Evolutionary conservation across 2,329 filamentous ascomycete species (phyloP).

Genomic region (Penicillium griseofulvum): DNA sequence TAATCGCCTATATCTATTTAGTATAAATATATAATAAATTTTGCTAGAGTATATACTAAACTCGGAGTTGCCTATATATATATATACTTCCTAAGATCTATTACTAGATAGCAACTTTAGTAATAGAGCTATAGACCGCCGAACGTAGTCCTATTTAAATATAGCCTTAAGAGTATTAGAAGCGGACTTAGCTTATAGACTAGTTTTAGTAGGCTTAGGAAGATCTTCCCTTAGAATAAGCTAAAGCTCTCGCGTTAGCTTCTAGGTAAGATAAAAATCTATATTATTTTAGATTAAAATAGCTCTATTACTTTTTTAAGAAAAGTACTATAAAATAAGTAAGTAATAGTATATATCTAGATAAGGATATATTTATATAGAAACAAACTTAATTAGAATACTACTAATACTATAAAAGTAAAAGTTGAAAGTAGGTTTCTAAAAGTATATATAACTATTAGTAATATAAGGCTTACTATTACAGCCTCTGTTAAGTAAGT

Average conservation of each 20-base stretch:
- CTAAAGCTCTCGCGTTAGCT: background rate
- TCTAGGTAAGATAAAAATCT: background rate
- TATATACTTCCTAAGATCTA: background rate
- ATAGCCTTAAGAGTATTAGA: no score
- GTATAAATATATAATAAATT: no score
- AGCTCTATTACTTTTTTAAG: no score
- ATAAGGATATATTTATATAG: background rate
- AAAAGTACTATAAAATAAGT: no score
- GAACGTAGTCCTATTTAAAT: slow-evolving; percentile 2
- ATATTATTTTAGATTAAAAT: no score
- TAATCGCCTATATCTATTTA: no score
- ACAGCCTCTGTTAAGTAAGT: no score
- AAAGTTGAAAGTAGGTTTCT: background rate
- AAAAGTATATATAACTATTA: no score
- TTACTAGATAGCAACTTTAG: background rate
- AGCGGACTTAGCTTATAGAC: no score
- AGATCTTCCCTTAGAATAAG: background rate
- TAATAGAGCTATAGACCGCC: background rate
- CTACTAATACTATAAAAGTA: background rate
- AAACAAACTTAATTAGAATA: background rate
- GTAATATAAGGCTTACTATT: no score
- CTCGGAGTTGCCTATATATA: background rate
- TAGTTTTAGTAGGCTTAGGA: no score
- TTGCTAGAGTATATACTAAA: background rate
- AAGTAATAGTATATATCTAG: no score